Evolutionary conservation across 2,329 filamentous ascomycete genomes (phyloP).

Genomic region (Botrytis pseudocinerea): DNA sequence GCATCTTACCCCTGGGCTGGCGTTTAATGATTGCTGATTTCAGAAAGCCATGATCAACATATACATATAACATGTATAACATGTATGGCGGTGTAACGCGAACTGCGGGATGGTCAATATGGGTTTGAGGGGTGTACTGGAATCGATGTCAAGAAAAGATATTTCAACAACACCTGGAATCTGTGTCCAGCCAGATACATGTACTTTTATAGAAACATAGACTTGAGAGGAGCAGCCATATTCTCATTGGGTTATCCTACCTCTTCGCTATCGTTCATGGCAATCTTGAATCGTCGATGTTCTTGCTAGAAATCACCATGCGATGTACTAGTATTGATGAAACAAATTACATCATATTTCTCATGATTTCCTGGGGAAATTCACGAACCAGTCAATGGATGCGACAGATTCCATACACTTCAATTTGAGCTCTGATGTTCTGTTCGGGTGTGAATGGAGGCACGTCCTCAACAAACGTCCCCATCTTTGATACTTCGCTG

Average conservation of each 20-base stretch:
- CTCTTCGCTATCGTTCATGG: not conserved
- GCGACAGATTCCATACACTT: not conserved
- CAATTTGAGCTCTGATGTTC: not conserved
- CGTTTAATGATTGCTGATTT: not conserved
- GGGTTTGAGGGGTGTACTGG: not conserved
- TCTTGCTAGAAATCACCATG: not conserved
- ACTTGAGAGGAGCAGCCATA: not conserved
- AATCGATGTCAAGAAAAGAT: not conserved
- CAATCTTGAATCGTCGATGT: not conserved
- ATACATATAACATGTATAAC: not conserved
- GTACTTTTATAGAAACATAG: not conserved
- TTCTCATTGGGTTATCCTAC: not conserved
- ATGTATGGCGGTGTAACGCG: not conserved
- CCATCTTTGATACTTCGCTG: conserved; percentile 6
- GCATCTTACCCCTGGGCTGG: not conserved
- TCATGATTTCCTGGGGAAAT: not conserved
- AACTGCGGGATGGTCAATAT: conserved; percentile 18
- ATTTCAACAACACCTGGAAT: not conserved
- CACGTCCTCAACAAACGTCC: not conserved
- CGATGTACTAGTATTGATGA: not conserved
- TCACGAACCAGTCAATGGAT: not conserved
- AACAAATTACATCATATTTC: not conserved
- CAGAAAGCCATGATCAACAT: conserved; percentile 5
- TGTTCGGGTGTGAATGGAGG: not conserved
- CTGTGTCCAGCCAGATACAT: not conserved